Evolutionary conservation across 768 basidiomycete species (phyloP), one percentile per base, ranked within the genome.

Genomic region (Russula brevipes): DNA sequence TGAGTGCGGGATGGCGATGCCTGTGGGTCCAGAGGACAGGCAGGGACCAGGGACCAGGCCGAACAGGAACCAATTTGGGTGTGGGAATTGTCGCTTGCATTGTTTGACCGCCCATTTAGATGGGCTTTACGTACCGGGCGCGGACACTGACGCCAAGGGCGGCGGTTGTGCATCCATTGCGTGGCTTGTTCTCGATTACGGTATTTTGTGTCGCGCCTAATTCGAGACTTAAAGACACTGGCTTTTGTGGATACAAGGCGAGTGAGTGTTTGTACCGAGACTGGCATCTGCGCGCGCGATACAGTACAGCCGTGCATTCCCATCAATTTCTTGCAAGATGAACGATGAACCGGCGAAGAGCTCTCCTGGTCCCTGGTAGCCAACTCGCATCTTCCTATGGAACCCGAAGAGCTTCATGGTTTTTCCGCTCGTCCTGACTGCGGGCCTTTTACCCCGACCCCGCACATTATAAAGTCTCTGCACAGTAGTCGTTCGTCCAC

Each of bases 311-410:
- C 0, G 14, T 11, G 16, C 35, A 5, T 52, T 17, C 8, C 33
- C 38, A 39, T 39, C 38, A 39, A 39, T 10, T 35, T 36, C 33
- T 56, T 6, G 11, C 24, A 19, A n/a, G 1, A 7, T 3, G 6
- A 7, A 11, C 5, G 1, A 7, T 3, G 6, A 7, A 11, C 5
- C 2, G 8, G 36, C 6, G 17, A 35, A 33, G 14, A 0, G 19
- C 14, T 39, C 49, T 49, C 61, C 55, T 62, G 61, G 41, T 57
- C 35, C 54, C 61, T 51, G 54, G 41, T 36, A 31, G 55, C 47
- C 31, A 33, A 9, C 31, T 16, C 11, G 41, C 16, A n/a, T 9
- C 19, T 9, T 12, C 11, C 39, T 57, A 36, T 14, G 39, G 10
- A 55, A 35, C 38, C 54, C 30, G 7, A 16, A 2, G 16, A 10